Conservation (phyloP, 192 early-diverging fungal genomes). For the Entomortierella parvispora region DNA sequence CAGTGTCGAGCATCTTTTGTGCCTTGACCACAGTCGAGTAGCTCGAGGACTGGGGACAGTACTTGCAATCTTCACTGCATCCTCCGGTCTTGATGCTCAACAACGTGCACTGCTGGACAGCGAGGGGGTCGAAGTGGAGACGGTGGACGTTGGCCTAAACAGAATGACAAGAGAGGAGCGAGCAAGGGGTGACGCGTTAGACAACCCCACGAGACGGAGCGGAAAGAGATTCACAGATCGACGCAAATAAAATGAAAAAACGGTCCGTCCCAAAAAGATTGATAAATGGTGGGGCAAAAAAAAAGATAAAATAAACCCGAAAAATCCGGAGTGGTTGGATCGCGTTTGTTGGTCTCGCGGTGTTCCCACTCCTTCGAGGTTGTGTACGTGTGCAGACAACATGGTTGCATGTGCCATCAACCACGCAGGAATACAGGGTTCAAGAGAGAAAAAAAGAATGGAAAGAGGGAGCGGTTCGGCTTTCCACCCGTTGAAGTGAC, state of each 20-base stretch:
- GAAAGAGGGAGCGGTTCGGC: constrained; percentile 30
- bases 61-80: constrained; percentile 86
- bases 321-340: neutral
- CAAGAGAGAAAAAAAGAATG: neutral
- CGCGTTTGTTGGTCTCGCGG: neutral
- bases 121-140: constrained; percentile 70
- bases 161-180: neutral
- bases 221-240: neutral
- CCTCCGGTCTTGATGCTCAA: constrained; percentile 87
- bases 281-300: neutral
- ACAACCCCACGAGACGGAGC: neutral
- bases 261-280: neutral
- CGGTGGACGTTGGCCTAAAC: constrained; percentile 80
- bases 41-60: constrained; percentile 82
- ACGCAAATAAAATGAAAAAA: neutral
- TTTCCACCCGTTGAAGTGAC: constrained; percentile 51
- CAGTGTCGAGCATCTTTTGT: constrained; percentile 74
- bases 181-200: neutral
- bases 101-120: constrained; percentile 85
- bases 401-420: too few relatives aligned
- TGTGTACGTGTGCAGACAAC: too few relatives aligned
- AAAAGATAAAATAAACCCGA: neutral
- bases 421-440: too few relatives aligned
- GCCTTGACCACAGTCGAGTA: constrained; percentile 78
- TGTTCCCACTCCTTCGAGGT: too few relatives aligned